A percentile compares a stretch with the other conserved stretches of the same genome.
Conservation (phyloP, 441 rosid species). For the Omphalea diandra region DNA sequence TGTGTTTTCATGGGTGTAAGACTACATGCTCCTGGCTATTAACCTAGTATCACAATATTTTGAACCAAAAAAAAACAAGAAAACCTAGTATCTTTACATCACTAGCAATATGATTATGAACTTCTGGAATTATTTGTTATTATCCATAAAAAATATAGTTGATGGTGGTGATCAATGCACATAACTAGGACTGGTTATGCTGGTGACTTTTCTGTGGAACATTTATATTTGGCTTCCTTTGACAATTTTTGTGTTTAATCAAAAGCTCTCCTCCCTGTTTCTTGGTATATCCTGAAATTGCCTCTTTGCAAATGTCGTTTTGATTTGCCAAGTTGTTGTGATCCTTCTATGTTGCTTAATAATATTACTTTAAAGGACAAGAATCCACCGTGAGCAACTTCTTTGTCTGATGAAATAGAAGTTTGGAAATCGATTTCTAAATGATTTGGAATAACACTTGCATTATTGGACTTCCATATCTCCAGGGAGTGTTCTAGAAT, state of each 20-base stretch:
- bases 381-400: no score
- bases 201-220: background rate
- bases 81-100: no score
- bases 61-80: no score
- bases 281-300: background rate
- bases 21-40: background rate
- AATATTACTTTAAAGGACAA: no score
- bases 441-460: no score
- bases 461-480: no score
- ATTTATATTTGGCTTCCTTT: background rate
- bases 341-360: background rate
- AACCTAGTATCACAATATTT: background rate
- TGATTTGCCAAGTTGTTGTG: background rate
- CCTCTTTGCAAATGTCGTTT: background rate
- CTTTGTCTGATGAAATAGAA: no score
- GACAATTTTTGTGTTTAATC: background rate
- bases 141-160: background rate
- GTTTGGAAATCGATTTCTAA: no score
- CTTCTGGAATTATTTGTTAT: slow-evolving; percentile 1
- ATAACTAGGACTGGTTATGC: slow-evolving; percentile 7
- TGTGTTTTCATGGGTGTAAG: slow-evolving; percentile 1
- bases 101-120: background rate
- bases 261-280: background rate
- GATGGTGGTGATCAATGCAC: background rate
- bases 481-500: no score